These are phyloP conservation scores for Chenopodium quinoa DNA, from an alignment of 148 eudicot genomes.

Conservation along the genomic window DNA sequence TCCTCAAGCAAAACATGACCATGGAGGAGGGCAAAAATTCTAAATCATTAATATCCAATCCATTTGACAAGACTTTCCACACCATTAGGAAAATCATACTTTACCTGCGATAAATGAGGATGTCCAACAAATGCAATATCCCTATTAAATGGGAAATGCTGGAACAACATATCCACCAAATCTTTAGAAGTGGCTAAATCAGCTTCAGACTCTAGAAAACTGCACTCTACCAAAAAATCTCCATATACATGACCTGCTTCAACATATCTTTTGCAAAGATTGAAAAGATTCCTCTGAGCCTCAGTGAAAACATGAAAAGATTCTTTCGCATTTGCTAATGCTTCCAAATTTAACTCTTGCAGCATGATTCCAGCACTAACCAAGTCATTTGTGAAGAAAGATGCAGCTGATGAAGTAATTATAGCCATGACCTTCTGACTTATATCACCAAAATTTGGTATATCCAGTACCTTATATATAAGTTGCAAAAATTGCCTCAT, in stretches of 20 bases:
- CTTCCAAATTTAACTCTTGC: constrained; percentile 38
- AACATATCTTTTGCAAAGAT: constrained; percentile 39
- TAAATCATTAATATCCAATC: background rate
- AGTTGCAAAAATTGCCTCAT: constrained; percentile 60
- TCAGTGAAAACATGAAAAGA: constrained; percentile 46
- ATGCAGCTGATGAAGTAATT: constrained; percentile 59
- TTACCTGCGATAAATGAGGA: constrained; percentile 68
- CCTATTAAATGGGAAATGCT: constrained; percentile 43
- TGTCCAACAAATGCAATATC: constrained; percentile 33
- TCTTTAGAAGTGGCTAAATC: constrained; percentile 60
- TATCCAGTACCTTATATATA: constrained; percentile 54
- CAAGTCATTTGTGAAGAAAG: constrained; percentile 49
- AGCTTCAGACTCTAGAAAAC: constrained; percentile 56
- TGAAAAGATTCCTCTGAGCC: constrained; percentile 54
- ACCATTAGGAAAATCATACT: background rate
- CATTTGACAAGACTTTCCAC: background rate
- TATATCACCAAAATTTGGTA: constrained; percentile 39
- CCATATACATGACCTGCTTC: constrained; percentile 35
- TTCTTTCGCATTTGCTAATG: constrained; percentile 32
- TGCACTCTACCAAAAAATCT: constrained; percentile 49
- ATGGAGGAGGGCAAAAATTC: background rate
- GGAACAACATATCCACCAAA: constrained; percentile 54
- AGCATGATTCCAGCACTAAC: constrained; percentile 36
- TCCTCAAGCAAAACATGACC: background rate
- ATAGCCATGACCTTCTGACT: constrained; percentile 43